Base-by-base conservation (phyloP, 768 basidiomycete species). In the Suillus americanus region DNA sequence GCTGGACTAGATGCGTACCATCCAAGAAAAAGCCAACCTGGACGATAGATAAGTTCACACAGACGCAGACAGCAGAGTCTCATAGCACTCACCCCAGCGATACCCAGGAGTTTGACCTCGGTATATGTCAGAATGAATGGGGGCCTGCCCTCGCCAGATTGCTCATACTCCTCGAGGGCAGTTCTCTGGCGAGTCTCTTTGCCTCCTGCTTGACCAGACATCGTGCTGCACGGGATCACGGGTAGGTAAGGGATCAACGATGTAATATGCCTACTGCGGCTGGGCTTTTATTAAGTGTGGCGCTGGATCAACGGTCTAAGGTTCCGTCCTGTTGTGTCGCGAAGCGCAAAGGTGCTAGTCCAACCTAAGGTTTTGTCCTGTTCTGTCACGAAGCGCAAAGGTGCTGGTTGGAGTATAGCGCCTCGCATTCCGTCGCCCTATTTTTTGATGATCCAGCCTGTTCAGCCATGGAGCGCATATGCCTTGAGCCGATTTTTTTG, bases 11-110 rank as follows among this genome's bases (percentile, higher is more conserved):
- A 33, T 46, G 38, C 83, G 51, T 64, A 88, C 88, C 88, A 72
- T 90, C 89, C 40, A 90, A 77, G 78, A 90, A 89, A 74, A 89
- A 89, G 8, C 89, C 89, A 60, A 89, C 84, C 87, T 88, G 63
- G 0, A 35, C 18, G 40, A 37, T 43, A 53, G 37, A 38, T 20
- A 55, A 28, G 30, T 67, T 61, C 61, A 59, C 46, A 16, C 33
- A 63, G 28, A 61, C 18, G n/a, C 46, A 14, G 48, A 56, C 23
- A 10, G 38, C 3, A 40, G n/a, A n/a, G n/a, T n/a, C 23, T 1
- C 3, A 56, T 16, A 8, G 10, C 4, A 77, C 84, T 67, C 64
- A 88, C 86, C 9, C 87, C 88, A 61, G 87, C 81, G 64, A 89
- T 87, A 43, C 83, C 79, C 35, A 89, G 75, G 46, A 90, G 71